A percentile compares a stretch with the other conserved stretches of the same genome.
These are phyloP conservation scores for Eucalyptus tenuipes DNA, from an alignment of 345 rosid genomes.

Conservation along the genomic window DNA sequence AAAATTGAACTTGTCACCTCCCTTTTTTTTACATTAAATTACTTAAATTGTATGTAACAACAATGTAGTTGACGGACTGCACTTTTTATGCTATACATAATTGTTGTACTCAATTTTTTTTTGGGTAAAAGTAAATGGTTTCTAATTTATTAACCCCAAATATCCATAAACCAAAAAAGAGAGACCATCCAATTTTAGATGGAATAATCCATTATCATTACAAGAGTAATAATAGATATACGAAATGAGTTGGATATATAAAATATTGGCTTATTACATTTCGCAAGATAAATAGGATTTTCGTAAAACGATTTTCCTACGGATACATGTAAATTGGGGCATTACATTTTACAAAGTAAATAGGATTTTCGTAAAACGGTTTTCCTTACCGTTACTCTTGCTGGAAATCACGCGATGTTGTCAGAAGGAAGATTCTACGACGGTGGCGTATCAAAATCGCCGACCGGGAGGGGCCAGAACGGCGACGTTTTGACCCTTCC, in stretches of 20 bases:
- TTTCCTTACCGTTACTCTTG: neutral
- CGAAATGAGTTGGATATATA: neutral
- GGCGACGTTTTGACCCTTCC: neutral
- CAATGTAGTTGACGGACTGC: fast-evolving
- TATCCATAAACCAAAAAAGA: neutral
- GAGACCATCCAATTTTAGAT: neutral
- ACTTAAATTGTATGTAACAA: neutral
- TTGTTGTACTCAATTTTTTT: neutral
- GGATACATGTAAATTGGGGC: too few relatives aligned
- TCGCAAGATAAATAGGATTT: neutral
- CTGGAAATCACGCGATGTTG: neutral
- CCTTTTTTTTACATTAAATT: neutral
- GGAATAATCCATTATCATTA: neutral
- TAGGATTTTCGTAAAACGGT: neutral
- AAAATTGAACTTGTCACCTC: neutral
- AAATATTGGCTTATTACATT: neutral
- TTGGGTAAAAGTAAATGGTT: neutral
- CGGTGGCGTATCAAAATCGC: neutral
- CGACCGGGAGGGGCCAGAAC: neutral
- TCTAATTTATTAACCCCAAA: neutral
- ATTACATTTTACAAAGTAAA: too few relatives aligned
- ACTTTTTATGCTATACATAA: neutral
- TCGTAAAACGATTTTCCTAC: neutral
- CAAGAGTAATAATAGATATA: neutral
- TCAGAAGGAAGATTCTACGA: neutral